phyloP scores from a whole-genome alignment of 345 rosid genomes.

The Aurinia saxatilis region DNA sequence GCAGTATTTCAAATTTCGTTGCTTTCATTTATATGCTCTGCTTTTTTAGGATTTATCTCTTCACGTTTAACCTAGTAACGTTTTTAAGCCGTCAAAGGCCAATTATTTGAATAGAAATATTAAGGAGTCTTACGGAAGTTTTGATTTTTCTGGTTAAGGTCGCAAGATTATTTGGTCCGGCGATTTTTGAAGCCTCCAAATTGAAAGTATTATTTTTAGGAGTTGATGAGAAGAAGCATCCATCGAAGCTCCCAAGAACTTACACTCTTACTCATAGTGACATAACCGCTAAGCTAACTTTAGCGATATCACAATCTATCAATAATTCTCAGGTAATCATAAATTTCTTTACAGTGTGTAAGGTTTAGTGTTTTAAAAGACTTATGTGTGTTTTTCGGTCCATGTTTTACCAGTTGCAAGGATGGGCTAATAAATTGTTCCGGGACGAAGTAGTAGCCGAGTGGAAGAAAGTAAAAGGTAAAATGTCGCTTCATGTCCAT shows the following conservation, averaged over 20 bases:
- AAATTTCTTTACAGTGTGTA: not conserved
- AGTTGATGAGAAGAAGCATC: constrained; percentile 84
- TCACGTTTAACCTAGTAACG: not conserved
- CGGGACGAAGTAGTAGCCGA: constrained; percentile 97
- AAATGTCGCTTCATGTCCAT: constrained; percentile 95
- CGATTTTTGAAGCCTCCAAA: constrained; percentile 92
- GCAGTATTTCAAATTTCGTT: not conserved
- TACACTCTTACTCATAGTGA: constrained; percentile 95
- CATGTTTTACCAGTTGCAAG: constrained; percentile 58
- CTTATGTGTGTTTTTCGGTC: not conserved
- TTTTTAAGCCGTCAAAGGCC: not conserved
- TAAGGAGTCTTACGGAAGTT: not conserved
- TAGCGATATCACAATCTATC: constrained; percentile 86
- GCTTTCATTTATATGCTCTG: not conserved
- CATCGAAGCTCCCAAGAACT: constrained; percentile 85
- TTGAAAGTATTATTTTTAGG: constrained; percentile 81
- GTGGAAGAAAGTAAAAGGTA: constrained; percentile 92
- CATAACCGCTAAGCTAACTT: constrained; percentile 70
- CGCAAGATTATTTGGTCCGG: constrained; percentile 92
- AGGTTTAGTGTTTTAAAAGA: not conserved
- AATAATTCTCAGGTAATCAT: constrained; percentile 73
- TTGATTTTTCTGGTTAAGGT: constrained; percentile 26
- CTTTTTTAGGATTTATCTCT: not conserved
- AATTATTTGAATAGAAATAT: not conserved
- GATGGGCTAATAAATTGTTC: constrained; percentile 78